Conservation (phyloP, 176 grass and related monocot species). For the Pontederia crassipes region DNA sequence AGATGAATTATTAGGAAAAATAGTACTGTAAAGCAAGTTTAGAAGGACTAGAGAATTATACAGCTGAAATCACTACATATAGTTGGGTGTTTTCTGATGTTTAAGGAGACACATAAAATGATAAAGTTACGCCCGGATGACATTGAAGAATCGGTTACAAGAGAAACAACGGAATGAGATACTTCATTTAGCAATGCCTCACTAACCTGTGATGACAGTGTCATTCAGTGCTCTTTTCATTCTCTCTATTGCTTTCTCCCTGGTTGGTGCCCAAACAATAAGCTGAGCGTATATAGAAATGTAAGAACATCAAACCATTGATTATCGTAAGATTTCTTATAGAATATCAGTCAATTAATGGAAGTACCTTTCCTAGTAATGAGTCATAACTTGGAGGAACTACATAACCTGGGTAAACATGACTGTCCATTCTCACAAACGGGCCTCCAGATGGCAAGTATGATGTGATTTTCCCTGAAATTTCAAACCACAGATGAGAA, state of each 20-base stretch:
- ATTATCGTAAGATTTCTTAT: background rate
- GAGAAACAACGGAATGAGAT: background rate
- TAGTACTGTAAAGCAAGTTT: too few relatives aligned
- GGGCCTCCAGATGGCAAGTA: constrained; percentile 49
- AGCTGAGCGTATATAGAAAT: constrained; percentile 21
- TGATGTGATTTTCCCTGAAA: constrained; percentile 42
- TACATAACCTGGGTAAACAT: constrained; percentile 45
- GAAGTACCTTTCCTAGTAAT: constrained; percentile 37
- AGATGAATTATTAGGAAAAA: too few relatives aligned
- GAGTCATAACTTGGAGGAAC: constrained; percentile 49
- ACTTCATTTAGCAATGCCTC: background rate
- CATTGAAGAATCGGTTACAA: background rate
- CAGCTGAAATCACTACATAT: too few relatives aligned
- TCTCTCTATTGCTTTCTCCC: constrained; percentile 48
- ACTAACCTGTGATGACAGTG: constrained; percentile 37
- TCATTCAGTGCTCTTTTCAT: constrained; percentile 48
- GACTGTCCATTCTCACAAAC: constrained; percentile 59
- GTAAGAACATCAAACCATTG: background rate
- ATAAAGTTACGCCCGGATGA: too few relatives aligned
- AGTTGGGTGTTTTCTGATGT: too few relatives aligned
- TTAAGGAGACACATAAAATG: too few relatives aligned
- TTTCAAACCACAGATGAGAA: background rate
- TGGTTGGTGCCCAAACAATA: constrained; percentile 50
- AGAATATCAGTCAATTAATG: background rate
- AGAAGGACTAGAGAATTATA: too few relatives aligned